Conservation (phyloP, 106 monocot species). For the Allium sativum region DNA sequence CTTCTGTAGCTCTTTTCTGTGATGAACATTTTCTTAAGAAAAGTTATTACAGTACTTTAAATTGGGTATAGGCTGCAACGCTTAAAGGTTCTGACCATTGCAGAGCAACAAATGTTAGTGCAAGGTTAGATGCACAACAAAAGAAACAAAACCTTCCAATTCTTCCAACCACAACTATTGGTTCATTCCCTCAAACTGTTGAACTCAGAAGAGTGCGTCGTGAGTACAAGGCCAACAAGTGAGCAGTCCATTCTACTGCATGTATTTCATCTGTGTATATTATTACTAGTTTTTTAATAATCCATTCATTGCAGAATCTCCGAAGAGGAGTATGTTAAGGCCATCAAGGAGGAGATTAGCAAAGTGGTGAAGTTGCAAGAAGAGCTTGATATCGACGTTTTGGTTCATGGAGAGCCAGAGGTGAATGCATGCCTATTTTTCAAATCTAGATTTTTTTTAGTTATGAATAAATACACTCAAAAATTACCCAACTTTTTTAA, state of each 20-base stretch:
- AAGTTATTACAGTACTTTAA: no score
- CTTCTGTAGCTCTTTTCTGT: no score
- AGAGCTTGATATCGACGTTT: constrained; percentile 13
- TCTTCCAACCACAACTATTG: constrained; percentile 16
- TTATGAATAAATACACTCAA: background rate
- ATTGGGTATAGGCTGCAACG: constrained; percentile 12
- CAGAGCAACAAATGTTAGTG: constrained; percentile 8
- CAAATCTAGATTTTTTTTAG: background rate
- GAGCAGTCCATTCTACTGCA: background rate
- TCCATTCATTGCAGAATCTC: constrained; percentile 1
- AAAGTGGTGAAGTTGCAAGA: constrained; percentile 13
- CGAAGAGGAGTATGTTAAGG: constrained; percentile 6
- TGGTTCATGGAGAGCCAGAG: constrained; percentile 13
- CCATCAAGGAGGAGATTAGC: constrained; percentile 12
- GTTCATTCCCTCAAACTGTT: constrained; percentile 13
- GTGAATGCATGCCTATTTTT: constrained; percentile 3
- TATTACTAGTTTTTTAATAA: background rate
- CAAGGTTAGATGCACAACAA: constrained; percentile 12
- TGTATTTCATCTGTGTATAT: background rate
- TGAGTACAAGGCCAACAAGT: constrained; percentile 14
- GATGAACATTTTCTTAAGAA: no score
- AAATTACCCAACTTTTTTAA: no score
- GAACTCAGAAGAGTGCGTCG: constrained; percentile 11
- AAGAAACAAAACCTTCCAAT: constrained; percentile 10
- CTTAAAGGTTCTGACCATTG: constrained; percentile 13